Evolutionary conservation across 768 basidiomycete species (phyloP).

Genomic region (Fomitopsis pulvina): DNA sequence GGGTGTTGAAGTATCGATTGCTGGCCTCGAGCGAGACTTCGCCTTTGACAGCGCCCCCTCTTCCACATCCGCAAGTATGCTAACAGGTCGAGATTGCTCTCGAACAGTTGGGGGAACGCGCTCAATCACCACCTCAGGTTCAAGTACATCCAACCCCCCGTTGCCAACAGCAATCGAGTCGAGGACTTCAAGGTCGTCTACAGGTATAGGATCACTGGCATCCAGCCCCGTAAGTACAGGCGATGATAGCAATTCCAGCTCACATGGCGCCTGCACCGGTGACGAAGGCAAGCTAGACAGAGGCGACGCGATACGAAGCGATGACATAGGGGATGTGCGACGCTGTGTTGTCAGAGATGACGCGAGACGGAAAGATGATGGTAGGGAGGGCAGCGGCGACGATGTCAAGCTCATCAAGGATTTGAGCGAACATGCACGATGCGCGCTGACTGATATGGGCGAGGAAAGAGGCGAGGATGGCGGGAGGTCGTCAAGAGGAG

Average conservation of each 20-base stretch:
- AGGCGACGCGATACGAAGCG: not conserved
- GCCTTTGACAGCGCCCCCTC: too few relatives aligned
- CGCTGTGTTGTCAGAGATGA: too few relatives aligned
- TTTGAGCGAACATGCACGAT: not conserved
- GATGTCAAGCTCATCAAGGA: not conserved
- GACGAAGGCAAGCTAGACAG: not conserved
- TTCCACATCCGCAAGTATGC: too few relatives aligned
- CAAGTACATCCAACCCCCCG: too few relatives aligned
- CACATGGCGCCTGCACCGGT: too few relatives aligned
- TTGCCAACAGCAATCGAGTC: too few relatives aligned
- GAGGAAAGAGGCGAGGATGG: not conserved
- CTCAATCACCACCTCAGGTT: too few relatives aligned
- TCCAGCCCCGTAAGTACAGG: not conserved
- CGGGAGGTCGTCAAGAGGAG: not conserved
- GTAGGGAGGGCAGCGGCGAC: conserved; percentile 12
- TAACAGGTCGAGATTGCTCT: too few relatives aligned
- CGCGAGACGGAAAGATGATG: conserved; percentile 7
- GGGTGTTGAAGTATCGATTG: too few relatives aligned
- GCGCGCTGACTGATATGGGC: not conserved
- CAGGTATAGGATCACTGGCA: not conserved
- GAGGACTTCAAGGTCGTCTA: not conserved
- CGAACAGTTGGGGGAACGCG: too few relatives aligned
- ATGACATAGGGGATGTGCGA: not conserved
- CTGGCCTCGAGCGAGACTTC: too few relatives aligned
- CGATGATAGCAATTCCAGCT: too few relatives aligned